Conservation (phyloP, 768 basidiomycete species). For the Suillus alpinus region DNA sequence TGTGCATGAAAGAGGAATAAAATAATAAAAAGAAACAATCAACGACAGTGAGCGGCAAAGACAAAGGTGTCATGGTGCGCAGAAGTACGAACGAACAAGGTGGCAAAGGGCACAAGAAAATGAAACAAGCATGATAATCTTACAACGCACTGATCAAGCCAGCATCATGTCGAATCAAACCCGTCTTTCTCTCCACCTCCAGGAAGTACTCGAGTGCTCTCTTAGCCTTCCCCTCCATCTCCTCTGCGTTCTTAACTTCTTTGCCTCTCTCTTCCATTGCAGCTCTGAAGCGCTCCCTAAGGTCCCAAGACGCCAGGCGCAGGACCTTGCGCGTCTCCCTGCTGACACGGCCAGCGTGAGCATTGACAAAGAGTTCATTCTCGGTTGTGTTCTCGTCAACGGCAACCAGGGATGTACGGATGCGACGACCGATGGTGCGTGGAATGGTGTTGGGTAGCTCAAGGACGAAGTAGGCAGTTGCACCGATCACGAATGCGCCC, state of each 20-base stretch:
- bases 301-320: conserved; percentile 86
- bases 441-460: conserved; percentile 90
- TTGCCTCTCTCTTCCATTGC: conserved; percentile 77
- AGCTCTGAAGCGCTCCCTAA: conserved; percentile 73
- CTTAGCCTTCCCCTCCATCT: conserved; percentile 63
- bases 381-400: conserved; percentile 44
- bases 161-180: conserved; percentile 30
- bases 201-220: conserved; percentile 75
- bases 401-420: conserved; percentile 60
- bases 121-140: conserved; percentile 1
- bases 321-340: conserved; percentile 93
- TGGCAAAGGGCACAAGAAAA: background rate
- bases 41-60: background rate
- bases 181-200: conserved; percentile 46
- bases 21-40: background rate
- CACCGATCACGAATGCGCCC: conserved; percentile 71
- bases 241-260: conserved; percentile 78
- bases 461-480: conserved; percentile 76
- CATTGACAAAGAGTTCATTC: conserved; percentile 60
- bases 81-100: background rate
- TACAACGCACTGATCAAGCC: conserved; percentile 16
- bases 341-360: conserved; percentile 66
- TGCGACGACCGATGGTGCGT: conserved; percentile 81
- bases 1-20: conserved; percentile 3
- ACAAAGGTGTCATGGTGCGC: background rate